These are phyloP conservation scores for Coffea eugenioides DNA, from an alignment of 257 asterid species.

Conservation along the genomic window DNA sequence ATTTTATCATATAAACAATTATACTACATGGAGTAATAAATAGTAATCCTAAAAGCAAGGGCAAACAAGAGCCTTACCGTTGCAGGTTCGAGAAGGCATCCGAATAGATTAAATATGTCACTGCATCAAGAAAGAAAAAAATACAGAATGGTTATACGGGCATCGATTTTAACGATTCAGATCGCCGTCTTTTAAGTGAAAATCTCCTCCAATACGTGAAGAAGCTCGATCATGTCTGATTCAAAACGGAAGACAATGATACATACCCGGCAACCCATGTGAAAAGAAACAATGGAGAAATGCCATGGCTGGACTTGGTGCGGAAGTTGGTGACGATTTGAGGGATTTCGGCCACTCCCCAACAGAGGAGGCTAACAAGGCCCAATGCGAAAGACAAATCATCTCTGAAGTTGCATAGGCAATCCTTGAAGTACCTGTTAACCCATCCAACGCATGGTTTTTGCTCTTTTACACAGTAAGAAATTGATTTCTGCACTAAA, in stretches of 20 bases:
- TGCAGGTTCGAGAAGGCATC: conserved; percentile 93
- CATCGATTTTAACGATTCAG: not conserved
- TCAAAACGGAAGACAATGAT: not conserved
- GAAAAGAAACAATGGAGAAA: conserved; percentile 72
- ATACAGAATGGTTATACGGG: not conserved
- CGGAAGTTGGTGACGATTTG: conserved; percentile 79
- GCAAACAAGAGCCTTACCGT: conserved; percentile 47
- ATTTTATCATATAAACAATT: too few species aligned
- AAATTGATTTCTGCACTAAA: conserved; percentile 26
- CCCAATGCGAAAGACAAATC: conserved; percentile 78
- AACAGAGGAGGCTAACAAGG: conserved; percentile 56
- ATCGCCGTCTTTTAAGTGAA: not conserved
- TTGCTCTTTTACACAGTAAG: conserved; percentile 52
- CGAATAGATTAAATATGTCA: conserved; percentile 69
- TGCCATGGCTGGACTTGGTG: conserved; percentile 79
- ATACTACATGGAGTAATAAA: too few species aligned
- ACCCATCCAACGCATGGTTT: conserved; percentile 69
- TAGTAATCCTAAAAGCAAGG: not conserved
- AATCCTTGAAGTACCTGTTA: conserved; percentile 63
- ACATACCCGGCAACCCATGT: conserved; percentile 79
- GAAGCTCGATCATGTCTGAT: too few species aligned
- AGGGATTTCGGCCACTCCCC: conserved; percentile 95
- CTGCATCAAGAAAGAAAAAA: conserved; percentile 39
- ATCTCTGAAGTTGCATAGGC: conserved; percentile 64
- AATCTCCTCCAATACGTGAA: too few species aligned